phyloP scores from a whole-genome alignment of 176 grass and related monocot genomes.

The Carex pumila region DNA sequence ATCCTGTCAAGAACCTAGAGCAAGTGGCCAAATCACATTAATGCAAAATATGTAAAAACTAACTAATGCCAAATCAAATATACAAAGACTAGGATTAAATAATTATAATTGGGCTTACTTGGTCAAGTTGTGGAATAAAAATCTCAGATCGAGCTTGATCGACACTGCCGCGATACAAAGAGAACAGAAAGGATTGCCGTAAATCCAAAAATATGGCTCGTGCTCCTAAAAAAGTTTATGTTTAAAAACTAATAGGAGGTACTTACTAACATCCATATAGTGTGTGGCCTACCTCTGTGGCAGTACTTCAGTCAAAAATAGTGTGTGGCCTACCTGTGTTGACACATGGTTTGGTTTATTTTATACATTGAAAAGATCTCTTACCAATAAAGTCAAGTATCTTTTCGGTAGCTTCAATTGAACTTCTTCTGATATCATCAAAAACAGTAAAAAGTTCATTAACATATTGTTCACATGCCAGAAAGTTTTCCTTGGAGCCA shows the following conservation, averaged over 20 bases:
- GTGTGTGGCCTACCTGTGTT: neutral
- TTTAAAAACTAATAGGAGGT: neutral
- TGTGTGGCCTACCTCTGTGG: neutral
- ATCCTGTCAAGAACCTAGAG: conserved; percentile 76
- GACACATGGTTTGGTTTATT: neutral
- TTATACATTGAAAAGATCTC: conserved; percentile 8
- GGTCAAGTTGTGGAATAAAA: conserved; percentile 63
- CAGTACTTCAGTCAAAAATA: neutral
- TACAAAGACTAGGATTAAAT: conserved; percentile 18
- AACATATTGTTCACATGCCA: conserved; percentile 29
- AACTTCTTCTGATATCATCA: conserved; percentile 68
- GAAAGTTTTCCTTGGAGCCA: conserved; percentile 16
- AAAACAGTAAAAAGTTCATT: conserved; percentile 89
- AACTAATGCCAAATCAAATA: neutral
- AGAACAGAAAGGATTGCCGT: conserved; percentile 64
- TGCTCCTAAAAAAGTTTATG: conserved; percentile 42
- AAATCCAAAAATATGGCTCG: conserved; percentile 78
- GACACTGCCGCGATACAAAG: conserved; percentile 60
- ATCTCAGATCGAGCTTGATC: conserved; percentile 61
- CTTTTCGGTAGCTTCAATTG: conserved; percentile 41
- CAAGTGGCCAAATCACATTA: conserved; percentile 13
- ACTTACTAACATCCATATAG: neutral
- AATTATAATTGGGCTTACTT: conserved; percentile 40
- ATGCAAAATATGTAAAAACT: conserved; percentile 8
- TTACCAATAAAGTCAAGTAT: conserved; percentile 81